Base-by-base conservation (phyloP, 2,329 filamentous ascomycete genomes). In the Botrytis paeoniae region DNA sequence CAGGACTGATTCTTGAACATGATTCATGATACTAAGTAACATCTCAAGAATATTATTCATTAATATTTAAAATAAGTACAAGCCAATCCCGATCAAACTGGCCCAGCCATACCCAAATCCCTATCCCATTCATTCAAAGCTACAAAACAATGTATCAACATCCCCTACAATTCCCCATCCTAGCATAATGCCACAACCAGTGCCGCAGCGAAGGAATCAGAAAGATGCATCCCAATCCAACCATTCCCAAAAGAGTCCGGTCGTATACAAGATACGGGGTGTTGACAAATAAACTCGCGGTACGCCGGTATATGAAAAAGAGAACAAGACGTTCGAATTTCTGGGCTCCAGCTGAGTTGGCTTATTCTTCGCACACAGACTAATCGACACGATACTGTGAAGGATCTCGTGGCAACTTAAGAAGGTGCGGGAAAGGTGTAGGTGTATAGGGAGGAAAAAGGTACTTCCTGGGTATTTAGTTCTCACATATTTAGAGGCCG, bases 351-450 rank as follows among this genome's bases (percentile, higher is more conserved):
- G 79, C 78, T 69, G 75, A 79, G 64, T 69, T 78, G 76, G 73
- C 66, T 81, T 72, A 74, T 78, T 97, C 87, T 97, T 86, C 93
- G 94, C 94, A 97, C 92, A 91, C 89, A 93, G 94, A 97, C 94
- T 96, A 91, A 95, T 96, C 91, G 92, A 90, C 93, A 94, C 89
- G 89, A 90, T 91, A 95, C 88, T 88, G 92, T 87, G 85, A 88
- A 86, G 86, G 82, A 77, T 84, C 85, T 89, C 88, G 88, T 94
- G 93, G 89, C 93, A 97, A 96, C 94, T 97, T 92, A 97, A 97
- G 92, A 92, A 93, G 92, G 92, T 95, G 94, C 94, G 75, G 69
- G 65, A 35, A 63, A 65, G 39, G 37, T 32, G 7, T 43, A 43
- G n/a, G 35, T 22, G 32, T 37, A 9, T 20, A 18, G 32, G 70